Conservation (phyloP, 2,329 filamentous ascomycete genomes). For the Cladosporium sp. region DNA sequence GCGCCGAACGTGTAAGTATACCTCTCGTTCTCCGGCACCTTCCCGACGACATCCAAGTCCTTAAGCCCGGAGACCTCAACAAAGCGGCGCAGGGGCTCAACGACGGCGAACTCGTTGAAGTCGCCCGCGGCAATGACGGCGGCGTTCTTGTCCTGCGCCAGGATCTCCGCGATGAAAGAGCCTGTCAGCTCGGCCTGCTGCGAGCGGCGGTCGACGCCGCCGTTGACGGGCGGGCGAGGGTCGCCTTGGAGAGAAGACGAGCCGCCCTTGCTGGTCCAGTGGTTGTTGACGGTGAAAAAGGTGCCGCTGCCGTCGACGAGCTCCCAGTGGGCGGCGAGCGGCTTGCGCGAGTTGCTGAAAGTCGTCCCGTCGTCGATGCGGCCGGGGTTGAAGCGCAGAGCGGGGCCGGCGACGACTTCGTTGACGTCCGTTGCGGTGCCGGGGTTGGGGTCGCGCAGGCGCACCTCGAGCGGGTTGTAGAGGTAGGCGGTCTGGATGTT, state of each 20-base stretch:
- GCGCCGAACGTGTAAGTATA: slow-evolving; percentile 67
- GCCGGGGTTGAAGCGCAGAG: slow-evolving; percentile 63
- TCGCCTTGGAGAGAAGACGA: slow-evolving; percentile 60
- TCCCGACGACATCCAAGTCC: slow-evolving; percentile 57
- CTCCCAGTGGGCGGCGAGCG: slow-evolving; percentile 60
- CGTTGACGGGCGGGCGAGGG: slow-evolving; percentile 59
- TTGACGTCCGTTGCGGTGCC: slow-evolving; percentile 51
- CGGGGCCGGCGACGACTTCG: slow-evolving; percentile 51
- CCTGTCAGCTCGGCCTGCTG: slow-evolving; percentile 55
- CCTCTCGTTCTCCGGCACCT: slow-evolving; percentile 50
- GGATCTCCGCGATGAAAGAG: slow-evolving; percentile 52
- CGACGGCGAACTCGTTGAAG: slow-evolving; percentile 66
- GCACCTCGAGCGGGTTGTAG: slow-evolving; percentile 56
- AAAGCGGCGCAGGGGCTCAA: slow-evolving; percentile 53
- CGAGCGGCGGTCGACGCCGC: slow-evolving; percentile 51
- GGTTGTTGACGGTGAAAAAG: slow-evolving; percentile 68
- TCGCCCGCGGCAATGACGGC: slow-evolving; percentile 58
- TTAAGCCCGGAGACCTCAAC: slow-evolving; percentile 47
- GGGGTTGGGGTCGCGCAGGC: slow-evolving; percentile 53
- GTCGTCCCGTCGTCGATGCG: slow-evolving; percentile 56
- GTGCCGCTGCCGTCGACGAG: slow-evolving; percentile 48
- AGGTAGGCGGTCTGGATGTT: slow-evolving; percentile 68
- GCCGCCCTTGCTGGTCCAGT: slow-evolving; percentile 62
- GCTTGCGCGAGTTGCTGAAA: slow-evolving; percentile 59
- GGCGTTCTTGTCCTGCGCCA: slow-evolving; percentile 50